Percentiles rank a stretch among this genome's conserved stretches.
phyloP scores from a whole-genome alignment of 2,329 filamentous ascomycete species.

The Pseudogymnoascus sp. region DNA sequence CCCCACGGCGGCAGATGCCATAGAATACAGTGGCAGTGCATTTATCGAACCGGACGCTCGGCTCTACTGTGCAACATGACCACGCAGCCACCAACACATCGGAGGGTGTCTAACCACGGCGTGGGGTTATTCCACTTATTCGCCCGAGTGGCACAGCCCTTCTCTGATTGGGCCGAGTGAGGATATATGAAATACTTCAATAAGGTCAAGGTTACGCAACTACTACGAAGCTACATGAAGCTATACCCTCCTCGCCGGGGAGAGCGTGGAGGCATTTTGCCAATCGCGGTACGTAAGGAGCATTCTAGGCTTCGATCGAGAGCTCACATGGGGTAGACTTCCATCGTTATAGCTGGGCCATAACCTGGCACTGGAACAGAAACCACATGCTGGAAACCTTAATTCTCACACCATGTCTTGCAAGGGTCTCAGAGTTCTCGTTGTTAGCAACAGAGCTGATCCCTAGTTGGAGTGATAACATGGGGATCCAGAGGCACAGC shows the following conservation, averaged over 20 bases:
- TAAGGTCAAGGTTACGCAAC: neutral
- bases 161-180: neutral
- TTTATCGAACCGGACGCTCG: neutral
- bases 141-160: neutral
- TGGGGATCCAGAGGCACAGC: neutral
- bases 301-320: neutral
- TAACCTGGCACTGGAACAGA: neutral
- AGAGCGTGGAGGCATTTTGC: neutral
- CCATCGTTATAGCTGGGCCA: neutral
- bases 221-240: neutral
- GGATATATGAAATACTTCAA: neutral
- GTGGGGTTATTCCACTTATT: neutral
- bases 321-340: neutral
- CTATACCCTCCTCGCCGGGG: neutral
- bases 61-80: slow-evolving; percentile 1
- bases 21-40: neutral
- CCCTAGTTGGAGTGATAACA: neutral
- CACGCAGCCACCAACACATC: slow-evolving; percentile 1
- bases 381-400: slow-evolving; percentile 1
- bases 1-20: neutral
- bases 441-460: neutral
- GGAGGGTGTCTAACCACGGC: neutral
- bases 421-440: neutral
- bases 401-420: neutral
- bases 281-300: neutral